phyloP scores from a whole-genome alignment of 495 filamentous ascomycete species.

The Oidiodendron maius region DNA sequence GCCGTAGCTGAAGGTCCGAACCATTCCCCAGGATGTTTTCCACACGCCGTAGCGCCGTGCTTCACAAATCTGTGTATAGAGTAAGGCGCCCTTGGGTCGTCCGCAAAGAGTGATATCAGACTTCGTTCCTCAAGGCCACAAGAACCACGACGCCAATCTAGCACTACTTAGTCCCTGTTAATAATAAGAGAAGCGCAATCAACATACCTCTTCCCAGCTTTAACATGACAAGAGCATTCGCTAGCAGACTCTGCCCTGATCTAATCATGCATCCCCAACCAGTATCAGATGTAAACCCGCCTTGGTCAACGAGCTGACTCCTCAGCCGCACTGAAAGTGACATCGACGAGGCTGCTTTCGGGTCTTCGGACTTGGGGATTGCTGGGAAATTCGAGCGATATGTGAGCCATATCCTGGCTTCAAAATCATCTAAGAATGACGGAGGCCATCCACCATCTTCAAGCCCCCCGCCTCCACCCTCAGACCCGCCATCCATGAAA shows the following conservation, averaged over 20 bases:
- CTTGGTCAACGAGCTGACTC: constrained; percentile 70
- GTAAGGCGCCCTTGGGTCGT: constrained; percentile 79
- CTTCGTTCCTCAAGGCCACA: constrained; percentile 55
- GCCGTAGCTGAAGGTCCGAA: constrained; percentile 98
- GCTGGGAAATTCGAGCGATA: constrained; percentile 83
- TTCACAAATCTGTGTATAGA: constrained; percentile 94
- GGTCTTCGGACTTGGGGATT: constrained; percentile 74
- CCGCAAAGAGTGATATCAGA: constrained; percentile 81
- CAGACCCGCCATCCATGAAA: constrained; percentile 37
- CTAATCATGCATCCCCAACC: constrained; percentile 99
- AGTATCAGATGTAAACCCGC: constrained; percentile 86
- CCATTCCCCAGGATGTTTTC: constrained; percentile 96
- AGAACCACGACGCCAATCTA: constrained; percentile 76
- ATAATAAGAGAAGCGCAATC: not conserved
- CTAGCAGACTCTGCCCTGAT: constrained; percentile 88
- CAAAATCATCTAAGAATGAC: constrained; percentile 86
- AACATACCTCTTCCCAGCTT: constrained; percentile 57
- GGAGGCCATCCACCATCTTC: constrained; percentile 71
- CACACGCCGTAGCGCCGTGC: constrained; percentile 81
- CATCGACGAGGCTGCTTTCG: constrained; percentile 62
- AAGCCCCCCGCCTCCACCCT: constrained; percentile 22
- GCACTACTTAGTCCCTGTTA: constrained; percentile 17
- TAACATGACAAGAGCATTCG: constrained; percentile 70
- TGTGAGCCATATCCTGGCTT: constrained; percentile 92
- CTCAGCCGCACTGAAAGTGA: constrained; percentile 81